Evolutionary conservation across 2,329 filamentous ascomycete species (phyloP).

Genomic region (Fonsecaea multimorphosa): DNA sequence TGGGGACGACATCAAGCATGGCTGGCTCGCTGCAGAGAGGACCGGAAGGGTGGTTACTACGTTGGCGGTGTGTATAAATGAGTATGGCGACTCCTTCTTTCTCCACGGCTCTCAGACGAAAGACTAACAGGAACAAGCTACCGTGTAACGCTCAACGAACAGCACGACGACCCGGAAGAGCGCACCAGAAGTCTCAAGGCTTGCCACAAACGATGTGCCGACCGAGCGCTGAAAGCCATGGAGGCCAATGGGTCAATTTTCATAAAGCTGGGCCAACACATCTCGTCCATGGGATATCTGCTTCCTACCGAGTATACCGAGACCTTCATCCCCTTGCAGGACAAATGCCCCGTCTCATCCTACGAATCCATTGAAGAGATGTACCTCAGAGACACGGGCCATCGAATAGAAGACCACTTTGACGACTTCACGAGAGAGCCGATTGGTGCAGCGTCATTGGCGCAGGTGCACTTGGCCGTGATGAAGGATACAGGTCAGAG

Average conservation of each 20-base stretch:
- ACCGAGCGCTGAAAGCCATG: constrained; percentile 81
- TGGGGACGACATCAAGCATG: constrained; percentile 73
- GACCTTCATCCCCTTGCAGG: constrained; percentile 94
- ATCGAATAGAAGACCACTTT: constrained; percentile 80
- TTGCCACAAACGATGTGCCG: constrained; percentile 91
- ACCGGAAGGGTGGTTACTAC: constrained; percentile 78
- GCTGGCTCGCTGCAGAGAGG: constrained; percentile 75
- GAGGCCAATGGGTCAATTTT: constrained; percentile 98
- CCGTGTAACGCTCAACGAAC: constrained; percentile 78
- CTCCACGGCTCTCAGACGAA: neutral
- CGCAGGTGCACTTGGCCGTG: constrained; percentile 89
- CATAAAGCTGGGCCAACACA: constrained; percentile 94
- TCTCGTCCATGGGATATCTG: constrained; percentile 95
- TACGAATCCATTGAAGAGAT: constrained; percentile 84
- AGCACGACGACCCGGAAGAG: constrained; percentile 66
- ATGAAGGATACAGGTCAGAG: constrained; percentile 80
- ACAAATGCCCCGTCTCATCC: constrained; percentile 91
- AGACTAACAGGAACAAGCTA: constrained; percentile 65
- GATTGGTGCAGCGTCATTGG: constrained; percentile 90
- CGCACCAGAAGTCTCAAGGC: constrained; percentile 72
- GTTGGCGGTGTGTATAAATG: constrained; percentile 82
- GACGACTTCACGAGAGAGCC: constrained; percentile 79
- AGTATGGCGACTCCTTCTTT: constrained; percentile 59
- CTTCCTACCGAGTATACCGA: constrained; percentile 90
- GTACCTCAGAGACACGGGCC: constrained; percentile 83